phyloP scores from a whole-genome alignment of 495 filamentous ascomycete species.

The Talaromyces proteolyticus region DNA sequence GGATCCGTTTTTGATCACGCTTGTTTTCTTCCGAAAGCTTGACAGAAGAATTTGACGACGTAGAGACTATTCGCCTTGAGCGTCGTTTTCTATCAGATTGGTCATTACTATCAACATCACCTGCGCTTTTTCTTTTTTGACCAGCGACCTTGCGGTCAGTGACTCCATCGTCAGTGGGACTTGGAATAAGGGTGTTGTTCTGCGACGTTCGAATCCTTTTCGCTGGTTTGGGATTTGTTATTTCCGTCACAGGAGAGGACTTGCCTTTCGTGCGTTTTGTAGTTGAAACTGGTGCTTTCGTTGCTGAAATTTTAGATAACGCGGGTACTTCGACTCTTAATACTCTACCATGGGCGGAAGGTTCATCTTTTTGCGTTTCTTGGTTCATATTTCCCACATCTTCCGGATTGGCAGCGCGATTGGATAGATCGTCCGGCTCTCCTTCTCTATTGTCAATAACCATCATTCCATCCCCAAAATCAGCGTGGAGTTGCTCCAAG shows the following conservation, averaged over 20 bases:
- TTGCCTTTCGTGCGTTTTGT: neutral
- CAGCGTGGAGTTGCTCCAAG: too few relatives aligned
- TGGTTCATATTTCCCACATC: neutral
- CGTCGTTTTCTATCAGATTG: neutral
- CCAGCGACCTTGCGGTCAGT: too few relatives aligned
- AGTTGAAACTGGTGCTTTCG: neutral
- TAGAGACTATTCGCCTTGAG: neutral
- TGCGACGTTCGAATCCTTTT: neutral
- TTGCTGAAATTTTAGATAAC: neutral
- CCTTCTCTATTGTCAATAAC: too few relatives aligned
- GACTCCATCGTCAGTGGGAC: too few relatives aligned
- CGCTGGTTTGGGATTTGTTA: neutral
- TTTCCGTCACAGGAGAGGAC: neutral
- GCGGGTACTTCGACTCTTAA: conserved; percentile 4
- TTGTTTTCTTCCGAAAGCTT: neutral
- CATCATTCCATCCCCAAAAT: too few relatives aligned
- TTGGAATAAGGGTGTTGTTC: neutral
- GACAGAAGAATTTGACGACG: neutral
- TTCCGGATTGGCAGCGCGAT: too few relatives aligned
- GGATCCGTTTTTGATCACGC: neutral
- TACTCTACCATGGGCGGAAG: neutral
- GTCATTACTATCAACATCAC: neutral
- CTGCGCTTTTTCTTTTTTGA: neutral
- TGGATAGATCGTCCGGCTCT: too few relatives aligned
- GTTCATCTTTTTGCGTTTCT: neutral